Percentiles rank a stretch among this genome's conserved stretches.
Evolutionary conservation across 2,329 filamentous ascomycete genomes (phyloP).

Genomic region (Hymenoscyphus repandus): DNA sequence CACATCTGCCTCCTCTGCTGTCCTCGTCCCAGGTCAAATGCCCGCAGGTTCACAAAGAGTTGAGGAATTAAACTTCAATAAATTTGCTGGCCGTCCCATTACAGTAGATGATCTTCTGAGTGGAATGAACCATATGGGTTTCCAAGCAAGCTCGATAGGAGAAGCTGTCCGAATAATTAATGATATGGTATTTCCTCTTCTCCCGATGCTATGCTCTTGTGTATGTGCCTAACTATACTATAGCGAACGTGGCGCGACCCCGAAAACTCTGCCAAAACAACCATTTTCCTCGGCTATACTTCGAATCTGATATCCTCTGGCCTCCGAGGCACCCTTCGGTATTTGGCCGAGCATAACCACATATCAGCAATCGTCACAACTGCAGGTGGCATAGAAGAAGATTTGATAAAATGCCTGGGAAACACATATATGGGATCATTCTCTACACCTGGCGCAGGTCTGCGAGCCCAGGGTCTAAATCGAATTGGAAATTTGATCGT

Average conservation of each 20-base stretch:
- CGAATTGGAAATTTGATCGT: conserved; percentile 94
- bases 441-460: conserved; percentile 65
- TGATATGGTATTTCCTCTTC: conserved; percentile 64
- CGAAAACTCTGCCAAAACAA: conserved; percentile 68
- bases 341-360: conserved; percentile 87
- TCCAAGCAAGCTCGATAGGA: conserved; percentile 73
- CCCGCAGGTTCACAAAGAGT: conserved; percentile 76
- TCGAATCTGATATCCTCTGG: conserved; percentile 97
- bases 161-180: conserved; percentile 91
- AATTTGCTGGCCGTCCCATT: conserved; percentile 66
- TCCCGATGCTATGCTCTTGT: conserved; percentile 15
- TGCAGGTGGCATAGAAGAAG: conserved; percentile 91
- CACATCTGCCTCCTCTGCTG: conserved; percentile 66
- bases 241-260: conserved; percentile 76
- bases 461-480: conserved; percentile 84
- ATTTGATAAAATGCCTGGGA: conserved; percentile 96
- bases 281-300: conserved; percentile 96
- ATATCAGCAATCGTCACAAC: conserved; percentile 93
- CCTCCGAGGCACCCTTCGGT: conserved; percentile 83
- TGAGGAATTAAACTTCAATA: conserved; percentile 87
- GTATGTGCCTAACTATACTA: conserved; percentile 14
- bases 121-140: conserved; percentile 82
- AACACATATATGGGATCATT: conserved; percentile 92
- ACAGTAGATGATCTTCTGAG: conserved; percentile 80
- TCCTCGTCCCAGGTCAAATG: conserved; percentile 75